These are phyloP conservation scores for Mycotypha africana DNA, from an alignment of 371 early-diverging fungal genomes.

Conservation along the genomic window DNA sequence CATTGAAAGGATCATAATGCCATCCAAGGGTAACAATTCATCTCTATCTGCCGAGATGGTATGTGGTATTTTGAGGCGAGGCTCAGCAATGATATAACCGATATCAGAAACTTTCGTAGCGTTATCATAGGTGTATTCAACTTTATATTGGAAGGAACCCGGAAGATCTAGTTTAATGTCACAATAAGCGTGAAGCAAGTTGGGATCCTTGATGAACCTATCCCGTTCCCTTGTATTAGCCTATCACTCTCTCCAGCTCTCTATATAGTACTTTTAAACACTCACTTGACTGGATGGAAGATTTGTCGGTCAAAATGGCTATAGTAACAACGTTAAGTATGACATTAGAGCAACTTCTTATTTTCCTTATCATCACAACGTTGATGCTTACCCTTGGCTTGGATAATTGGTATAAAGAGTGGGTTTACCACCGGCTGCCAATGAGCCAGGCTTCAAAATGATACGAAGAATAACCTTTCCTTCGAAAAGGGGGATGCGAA, in stretches of 20 bases:
- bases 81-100: slow-evolving; percentile 87
- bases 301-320: slow-evolving; percentile 33
- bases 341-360: too few species aligned
- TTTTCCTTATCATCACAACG: too few species aligned
- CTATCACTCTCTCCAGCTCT: too few species aligned
- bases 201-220: slow-evolving; percentile 31
- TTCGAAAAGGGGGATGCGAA: slow-evolving; percentile 74
- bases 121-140: slow-evolving; percentile 52
- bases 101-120: slow-evolving; percentile 16
- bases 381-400: slow-evolving; percentile 59
- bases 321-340: too few species aligned
- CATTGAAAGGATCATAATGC: slow-evolving; percentile 79
- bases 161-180: slow-evolving; percentile 63
- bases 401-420: slow-evolving; percentile 83
- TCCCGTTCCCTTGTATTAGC: too few species aligned
- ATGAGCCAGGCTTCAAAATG: slow-evolving; percentile 73
- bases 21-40: slow-evolving; percentile 65
- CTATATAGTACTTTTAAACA: background rate
- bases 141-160: slow-evolving; percentile 87
- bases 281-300: slow-evolving; percentile 40
- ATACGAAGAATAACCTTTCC: slow-evolving; percentile 71
- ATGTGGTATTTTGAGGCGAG: slow-evolving; percentile 45
- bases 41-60: background rate
- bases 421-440: slow-evolving; percentile 55
- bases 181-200: slow-evolving; percentile 57